Evolutionary conservation across 163 green algal genomes (phyloP), one percentile per base, ranked within the genome.

Genomic region (Coccomyxa subellipsoidea): DNA sequence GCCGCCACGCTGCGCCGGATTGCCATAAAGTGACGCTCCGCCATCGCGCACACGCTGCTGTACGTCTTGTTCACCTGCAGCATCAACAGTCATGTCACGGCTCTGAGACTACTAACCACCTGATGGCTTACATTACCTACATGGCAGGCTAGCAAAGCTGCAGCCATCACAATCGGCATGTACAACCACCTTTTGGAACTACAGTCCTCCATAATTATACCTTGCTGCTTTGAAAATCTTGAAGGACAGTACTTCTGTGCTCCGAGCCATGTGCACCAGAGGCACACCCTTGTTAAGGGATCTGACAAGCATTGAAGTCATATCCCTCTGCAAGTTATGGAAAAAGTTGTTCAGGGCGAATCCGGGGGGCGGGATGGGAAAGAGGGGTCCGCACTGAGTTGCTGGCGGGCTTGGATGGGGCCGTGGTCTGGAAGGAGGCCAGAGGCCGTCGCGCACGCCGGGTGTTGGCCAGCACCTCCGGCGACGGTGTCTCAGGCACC

Each of bases 401-500:
- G 47, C 47, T 59, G 47, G 47, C 5, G 5, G 47, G 5, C 47
- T 59, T 59, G 47, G 47, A 12, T 27, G 47, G 21, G 47, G 23
- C 0, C 15, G 21, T 59, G 47, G 47, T 12, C 47, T 59, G 47
- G 23, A 59, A 59, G 47, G 47, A 59, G 47, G 47, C 47, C 47
- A 59, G 47, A 12, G 47, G 47, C 47, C 47, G 47, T 18, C 47
- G 47, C 15, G 47, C 47, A n/a, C 69, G 18, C n/a, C 31, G 10
- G 6, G 78, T 85, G 4, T 37, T 27, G 34, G 38, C 69, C 18
- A 84, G 54, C 53, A 86, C 72, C 34, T 93, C 90, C 5, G 93
- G 94, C 38, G 89, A 92, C 71, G 94, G 94, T 18, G 94, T 98
- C 87, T 98, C 94, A 31, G 94, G 94, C 53, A 98, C 92, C 6